Evolutionary conservation across 495 filamentous ascomycete species (phyloP), one percentile per base, ranked within the genome.

Genomic region (Podospora conica): DNA sequence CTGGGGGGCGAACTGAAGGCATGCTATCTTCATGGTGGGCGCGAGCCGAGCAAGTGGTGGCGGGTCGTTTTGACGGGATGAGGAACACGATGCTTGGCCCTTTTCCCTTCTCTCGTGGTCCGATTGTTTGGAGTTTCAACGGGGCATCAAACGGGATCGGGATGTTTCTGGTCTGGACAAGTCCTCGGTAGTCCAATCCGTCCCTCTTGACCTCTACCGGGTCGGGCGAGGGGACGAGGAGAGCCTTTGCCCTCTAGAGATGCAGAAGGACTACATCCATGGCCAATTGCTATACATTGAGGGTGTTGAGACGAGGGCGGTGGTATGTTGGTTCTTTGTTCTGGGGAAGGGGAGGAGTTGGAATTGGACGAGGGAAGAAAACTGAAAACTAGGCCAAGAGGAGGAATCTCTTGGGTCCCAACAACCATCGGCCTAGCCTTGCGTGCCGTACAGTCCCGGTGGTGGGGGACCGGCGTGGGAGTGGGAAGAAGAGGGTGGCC

Each of bases 1-100:
- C 69, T 84, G 78, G 1, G 92, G 86, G 64, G 84, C 82, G 73
- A 93, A 90, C 76, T 96, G 92, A 28, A 75, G 40, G 55, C 73
- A 75, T n/a, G 73, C 73, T 61, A 75, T 75, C 69, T 66, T 73
- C 73, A 75, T 75, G 56, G 27, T 65, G 68, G 53, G 48, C 60
- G 23, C 48, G 33, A 10, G 59, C 33, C 33, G 25, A n/a, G 9
- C 10, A 24, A 18, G 59, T 61, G 28, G 33, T 23, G 0, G 9
- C 5, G 9, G 28, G 28, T 15, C n/a, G n/a, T n/a, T n/a, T n/a
- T n/a, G n/a, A n/a, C n/a, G n/a, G n/a, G n/a, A n/a, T n/a, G n/a
- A n/a, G n/a, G n/a, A n/a, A n/a, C n/a, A n/a, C n/a, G n/a, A n/a
- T n/a, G n/a, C 25, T 27, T 27, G 15, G 15, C 15, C 33, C 29